Evolutionary conservation across 2,329 filamentous ascomycete genomes (phyloP), one percentile per base, ranked within the genome.

Genomic region (Neofusicoccum umdonicola): DNA sequence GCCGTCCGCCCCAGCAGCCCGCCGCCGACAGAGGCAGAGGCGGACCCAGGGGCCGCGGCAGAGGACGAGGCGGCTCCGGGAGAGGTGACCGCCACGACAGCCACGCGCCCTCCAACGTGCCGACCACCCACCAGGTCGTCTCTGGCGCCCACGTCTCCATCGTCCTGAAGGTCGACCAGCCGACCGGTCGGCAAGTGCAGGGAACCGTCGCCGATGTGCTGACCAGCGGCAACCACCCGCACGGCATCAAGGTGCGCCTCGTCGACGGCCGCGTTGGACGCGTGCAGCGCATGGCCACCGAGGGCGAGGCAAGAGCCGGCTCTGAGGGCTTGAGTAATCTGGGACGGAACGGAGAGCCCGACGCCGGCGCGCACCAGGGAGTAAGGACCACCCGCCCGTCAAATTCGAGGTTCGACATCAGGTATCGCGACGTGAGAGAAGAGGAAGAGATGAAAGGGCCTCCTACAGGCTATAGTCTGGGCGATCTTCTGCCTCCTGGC

Each of bases 211-310:
- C 83, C 61, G 85, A 92, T 51, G 75, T 93, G 0, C 81, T 94
- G 54, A 93, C 90, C 2, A 81, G 85, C 1, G 89, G 90, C 31
- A 86, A 93, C 69, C 91, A 94, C 71, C 89, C 90, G 2, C 84
- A 89, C 9, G 91, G 91, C 41, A 91, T 93, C 79, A 94, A 93
- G 76, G 90, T 93, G 27, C 85, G 90, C 2, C 80, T 94, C 5
- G 78, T 80, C 1, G 89, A 91, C 73, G 90, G 90, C 1, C 83
- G 89, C 31, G 85, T 94, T 2, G 91, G 91, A 1, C 80, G 91
- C 15, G 91, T 94, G 34, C 91, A 93, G 76, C 80, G 82, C 50
- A 82, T 91, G 75, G 80, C 77, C 2, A 65, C 15, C 62, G 72
- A 50, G 67, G 66, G 45, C 1, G 70, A 73, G 35, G 66, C 17